Evolutionary conservation across 345 rosid genomes (phyloP).

Genomic region (Arabidopsis arenosa): DNA sequence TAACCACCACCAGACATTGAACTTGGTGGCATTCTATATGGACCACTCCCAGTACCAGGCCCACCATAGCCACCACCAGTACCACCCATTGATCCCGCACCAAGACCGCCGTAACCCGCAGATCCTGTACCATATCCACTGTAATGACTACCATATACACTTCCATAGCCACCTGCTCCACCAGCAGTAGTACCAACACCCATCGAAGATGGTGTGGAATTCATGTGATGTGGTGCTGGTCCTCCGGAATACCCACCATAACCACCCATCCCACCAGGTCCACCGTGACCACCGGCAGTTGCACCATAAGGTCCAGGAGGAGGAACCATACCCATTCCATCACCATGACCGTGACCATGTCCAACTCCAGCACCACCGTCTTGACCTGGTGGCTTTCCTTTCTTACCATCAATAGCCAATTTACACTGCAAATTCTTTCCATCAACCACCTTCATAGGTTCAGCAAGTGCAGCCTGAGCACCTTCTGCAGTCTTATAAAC

Average conservation of each 20-base stretch:
- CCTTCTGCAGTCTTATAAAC: slow-evolving; percentile 82
- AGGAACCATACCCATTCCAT: slow-evolving; percentile 68
- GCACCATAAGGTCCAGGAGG: slow-evolving; percentile 52
- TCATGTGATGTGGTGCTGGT: slow-evolving; percentile 61
- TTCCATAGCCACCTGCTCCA: slow-evolving; percentile 54
- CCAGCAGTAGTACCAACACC: slow-evolving; percentile 38
- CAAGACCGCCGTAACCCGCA: slow-evolving; percentile 52
- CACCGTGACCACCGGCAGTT: slow-evolving; percentile 57
- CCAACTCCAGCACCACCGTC: slow-evolving; percentile 49
- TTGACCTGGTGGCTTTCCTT: slow-evolving; percentile 58
- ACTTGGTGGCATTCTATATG: slow-evolving; percentile 65
- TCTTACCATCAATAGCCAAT: slow-evolving; percentile 82
- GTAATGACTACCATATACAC: slow-evolving; percentile 54
- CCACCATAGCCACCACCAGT: slow-evolving; percentile 50
- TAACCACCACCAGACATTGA: slow-evolving; percentile 74
- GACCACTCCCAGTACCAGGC: slow-evolving; percentile 56
- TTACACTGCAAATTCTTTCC: slow-evolving; percentile 76
- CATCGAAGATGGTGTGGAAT: slow-evolving; percentile 54
- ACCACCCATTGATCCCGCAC: slow-evolving; percentile 42
- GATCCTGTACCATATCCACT: slow-evolving; percentile 72
- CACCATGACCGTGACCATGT: slow-evolving; percentile 56
- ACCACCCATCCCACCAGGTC: slow-evolving; percentile 44
- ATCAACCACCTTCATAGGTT: slow-evolving; percentile 73
- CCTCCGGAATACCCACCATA: slow-evolving; percentile 59
- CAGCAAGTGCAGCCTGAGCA: slow-evolving; percentile 77